These are phyloP conservation scores for Phytophthora pistaciae DNA, from an alignment of 352 stramenopile genomes.

Conservation along the genomic window DNA sequence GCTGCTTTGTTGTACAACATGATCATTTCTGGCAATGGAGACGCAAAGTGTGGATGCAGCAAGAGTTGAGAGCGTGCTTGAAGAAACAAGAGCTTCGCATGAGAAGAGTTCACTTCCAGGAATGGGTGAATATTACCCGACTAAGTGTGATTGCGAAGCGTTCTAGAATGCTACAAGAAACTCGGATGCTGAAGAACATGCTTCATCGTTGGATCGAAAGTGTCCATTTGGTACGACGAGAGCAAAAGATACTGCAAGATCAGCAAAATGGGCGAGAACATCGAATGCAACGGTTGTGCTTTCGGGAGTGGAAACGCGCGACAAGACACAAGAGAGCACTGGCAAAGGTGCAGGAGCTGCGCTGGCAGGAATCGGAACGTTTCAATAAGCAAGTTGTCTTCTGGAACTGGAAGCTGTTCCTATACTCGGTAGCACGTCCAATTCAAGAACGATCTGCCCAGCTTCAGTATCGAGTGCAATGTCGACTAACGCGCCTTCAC, in stretches of 20 bases:
- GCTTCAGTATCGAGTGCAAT: slow-evolving; percentile 17
- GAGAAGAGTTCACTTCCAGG: slow-evolving; percentile 43
- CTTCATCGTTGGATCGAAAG: slow-evolving; percentile 52
- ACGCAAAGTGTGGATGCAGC: slow-evolving; percentile 55
- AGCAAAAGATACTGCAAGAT: slow-evolving; percentile 17
- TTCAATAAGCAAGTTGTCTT: slow-evolving; percentile 37
- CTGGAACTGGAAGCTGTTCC: slow-evolving; percentile 64
- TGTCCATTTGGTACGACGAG: slow-evolving; percentile 18
- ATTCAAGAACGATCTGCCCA: slow-evolving; percentile 16
- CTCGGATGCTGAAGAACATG: slow-evolving; percentile 28
- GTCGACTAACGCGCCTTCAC: slow-evolving; percentile 1
- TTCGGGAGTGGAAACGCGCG: slow-evolving; percentile 39
- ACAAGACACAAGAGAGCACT: slow-evolving; percentile 33
- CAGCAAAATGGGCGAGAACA: slow-evolving; percentile 17
- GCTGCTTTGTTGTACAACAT: slow-evolving; percentile 63
- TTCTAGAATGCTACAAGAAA: slow-evolving; percentile 37
- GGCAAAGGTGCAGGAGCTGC: slow-evolving; percentile 24
- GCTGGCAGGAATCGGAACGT: slow-evolving; percentile 28
- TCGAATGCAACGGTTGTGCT: slow-evolving; percentile 24
- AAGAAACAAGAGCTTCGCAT: slow-evolving; percentile 33
- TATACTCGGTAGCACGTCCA: slow-evolving; percentile 48
- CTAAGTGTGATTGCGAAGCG: slow-evolving; percentile 62
- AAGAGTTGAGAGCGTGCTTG: slow-evolving; percentile 46
- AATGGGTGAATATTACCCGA: slow-evolving; percentile 69
- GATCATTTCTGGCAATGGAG: slow-evolving; percentile 75